Percentiles rank a stretch among this genome's conserved stretches.
Conservation (phyloP, 2,329 filamentous ascomycete species). For the Fusarium coicis region DNA sequence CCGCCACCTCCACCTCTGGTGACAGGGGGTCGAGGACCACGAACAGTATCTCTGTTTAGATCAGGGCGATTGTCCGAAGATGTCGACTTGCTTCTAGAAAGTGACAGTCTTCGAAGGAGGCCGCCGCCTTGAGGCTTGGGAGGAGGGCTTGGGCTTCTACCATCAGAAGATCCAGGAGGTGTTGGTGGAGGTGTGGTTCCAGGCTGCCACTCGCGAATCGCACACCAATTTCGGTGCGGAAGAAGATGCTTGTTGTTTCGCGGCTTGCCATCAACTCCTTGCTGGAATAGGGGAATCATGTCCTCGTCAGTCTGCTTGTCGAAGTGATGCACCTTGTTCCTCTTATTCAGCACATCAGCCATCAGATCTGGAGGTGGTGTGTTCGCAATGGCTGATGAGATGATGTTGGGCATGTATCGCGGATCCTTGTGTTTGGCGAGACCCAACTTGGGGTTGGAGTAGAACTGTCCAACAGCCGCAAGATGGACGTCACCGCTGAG, state of each 20-base stretch:
- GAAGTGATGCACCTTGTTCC: constrained; percentile 83
- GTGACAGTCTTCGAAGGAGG: constrained; percentile 60
- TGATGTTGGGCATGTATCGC: constrained; percentile 95
- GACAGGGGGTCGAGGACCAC: constrained; percentile 61
- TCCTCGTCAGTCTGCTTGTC: constrained; percentile 87
- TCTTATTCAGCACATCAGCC: constrained; percentile 91
- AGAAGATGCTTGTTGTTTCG: constrained; percentile 92
- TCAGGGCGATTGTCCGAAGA: constrained; percentile 53
- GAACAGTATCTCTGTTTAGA: constrained; percentile 49
- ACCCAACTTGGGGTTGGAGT: constrained; percentile 83
- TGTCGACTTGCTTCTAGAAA: constrained; percentile 50
- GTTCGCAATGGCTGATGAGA: constrained; percentile 95
- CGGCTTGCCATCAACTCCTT: constrained; percentile 88
- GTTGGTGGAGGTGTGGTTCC: constrained; percentile 78
- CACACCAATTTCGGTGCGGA: constrained; percentile 94
- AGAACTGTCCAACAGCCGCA: constrained; percentile 93
- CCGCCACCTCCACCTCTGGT: constrained; percentile 54
- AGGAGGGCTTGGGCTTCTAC: constrained; percentile 54
- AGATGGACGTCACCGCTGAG: constrained; percentile 95
- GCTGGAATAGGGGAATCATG: constrained; percentile 93
- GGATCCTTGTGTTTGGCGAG: constrained; percentile 91
- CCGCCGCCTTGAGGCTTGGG: constrained; percentile 48
- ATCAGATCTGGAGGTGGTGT: constrained; percentile 87
- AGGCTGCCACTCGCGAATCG: constrained; percentile 85
- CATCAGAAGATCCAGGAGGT: constrained; percentile 66